Base-by-base conservation (phyloP, 768 basidiomycete species). In the Boletales sp. region DNA sequence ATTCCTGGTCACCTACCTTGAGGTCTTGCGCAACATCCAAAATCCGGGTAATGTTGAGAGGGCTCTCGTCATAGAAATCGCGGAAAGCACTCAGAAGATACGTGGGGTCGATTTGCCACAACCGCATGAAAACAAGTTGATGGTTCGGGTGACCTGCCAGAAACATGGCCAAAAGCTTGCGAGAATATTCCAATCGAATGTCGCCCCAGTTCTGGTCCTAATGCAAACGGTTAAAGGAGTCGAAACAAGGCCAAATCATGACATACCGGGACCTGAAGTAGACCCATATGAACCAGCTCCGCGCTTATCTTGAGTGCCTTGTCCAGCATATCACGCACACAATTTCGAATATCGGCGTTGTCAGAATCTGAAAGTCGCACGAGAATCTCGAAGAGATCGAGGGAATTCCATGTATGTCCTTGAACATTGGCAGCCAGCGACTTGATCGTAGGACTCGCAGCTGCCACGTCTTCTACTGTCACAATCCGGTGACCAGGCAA, bases 11-110 rank as follows among this genome's bases (percentile, higher is more conserved):
- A 5, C 78, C 57, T 63, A 87, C 94, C 76, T 95, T 94, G 50
- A 97, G 76, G 62, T 97, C 94, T 65, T 94, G 91, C 10, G 92
- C 94, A 25, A 97, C 89, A 62, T 99, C 96, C 44, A 98, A 73
- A 41, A 99, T 94, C 35, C 94, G 79, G 14, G 92, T 93, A 48
- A 98, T 91, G 64, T 98, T 96, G 48, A 94, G 78, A 36, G 91
- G 90, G 54, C 84, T 91, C 60, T 94, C 92, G 42, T 86, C 81
- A 68, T 98, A 96, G 64, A 93, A 94, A 55, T 93, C 90, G 30
- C 87, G 82, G 70, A 98, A 88, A 8, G 92, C 91, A 49, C 84
- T 80, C 5, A 92, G 86, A 44, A 98, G 80, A 66, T 94, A 90
- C 0, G 83, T 74, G 0, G 89, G 90, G 61, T 93, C 83, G 38